Base-by-base conservation (phyloP, 495 filamentous ascomycete species). In the Extremus antarcticus region DNA sequence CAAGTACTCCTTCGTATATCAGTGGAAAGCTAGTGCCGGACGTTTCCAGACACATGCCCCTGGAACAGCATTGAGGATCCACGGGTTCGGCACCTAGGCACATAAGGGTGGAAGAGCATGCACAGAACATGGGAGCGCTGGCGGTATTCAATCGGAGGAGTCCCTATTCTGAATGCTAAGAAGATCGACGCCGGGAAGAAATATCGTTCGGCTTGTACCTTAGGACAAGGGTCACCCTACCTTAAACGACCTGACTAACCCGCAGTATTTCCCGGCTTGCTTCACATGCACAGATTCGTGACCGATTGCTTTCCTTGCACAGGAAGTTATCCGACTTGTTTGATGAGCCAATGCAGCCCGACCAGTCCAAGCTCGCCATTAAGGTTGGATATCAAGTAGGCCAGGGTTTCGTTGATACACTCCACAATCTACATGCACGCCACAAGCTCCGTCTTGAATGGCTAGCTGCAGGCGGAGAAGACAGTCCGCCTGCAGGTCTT, bases 81-180 rank as follows among this genome's bases (percentile, higher is more conserved):
- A 52, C 56, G 29, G 3, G 56, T 53, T 50, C 56, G 51, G 25
- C 43, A 45, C 7, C 23, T 25, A 25, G 21, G 24, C 16, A 25
- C n/a, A n/a, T 39, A 50, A 48, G 16, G 38, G 43, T 3, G 25
- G 16, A 35, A 43, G n/a, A 15, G 25, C 22, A 48, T 49, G 46
- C 29, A 21, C 47, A 25, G 38, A 49, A 55, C 20, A 48, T 49
- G 20, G 11, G 43, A 50, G 17, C 15, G 22, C 22, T 32, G 7
- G 47, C 25, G 56, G 56, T 59, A 54, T 41, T 54, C 56, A 54
- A 59, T 54, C 56, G 56, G 56, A 59, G 43, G 7, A 54, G 23
- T 57, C n/a, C 54, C 47, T 22, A 11, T 55, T 55, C 46, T 16
- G 25, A 43, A 16, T 21, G 25, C 48, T 51, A 24, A 43, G 1